Percentiles rank a stretch among this genome's conserved stretches.
Evolutionary conservation across 2,329 filamentous ascomycete genomes (phyloP).

Genomic region (Cladosporium sp.): DNA sequence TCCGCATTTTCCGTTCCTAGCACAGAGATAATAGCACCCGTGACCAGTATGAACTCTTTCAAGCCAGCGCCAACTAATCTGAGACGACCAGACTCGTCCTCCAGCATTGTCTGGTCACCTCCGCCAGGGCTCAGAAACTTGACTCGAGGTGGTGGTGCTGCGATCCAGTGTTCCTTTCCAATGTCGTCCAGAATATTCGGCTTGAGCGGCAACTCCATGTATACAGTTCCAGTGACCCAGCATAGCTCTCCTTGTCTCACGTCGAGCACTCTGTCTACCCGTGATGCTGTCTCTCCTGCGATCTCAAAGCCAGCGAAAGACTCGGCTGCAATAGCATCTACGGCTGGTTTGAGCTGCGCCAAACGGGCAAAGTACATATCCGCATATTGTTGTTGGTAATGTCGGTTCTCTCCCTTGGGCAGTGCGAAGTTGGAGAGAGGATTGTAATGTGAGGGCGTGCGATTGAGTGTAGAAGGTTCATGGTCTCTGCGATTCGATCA

Average conservation of each 20-base stretch:
- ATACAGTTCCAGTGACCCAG: slow-evolving; percentile 92
- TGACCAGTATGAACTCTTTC: slow-evolving; percentile 69
- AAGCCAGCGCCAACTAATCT: slow-evolving; percentile 70
- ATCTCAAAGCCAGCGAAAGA: slow-evolving; percentile 76
- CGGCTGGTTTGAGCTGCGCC: slow-evolving; percentile 76
- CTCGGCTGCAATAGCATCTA: slow-evolving; percentile 68
- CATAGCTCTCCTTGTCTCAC: slow-evolving; percentile 93
- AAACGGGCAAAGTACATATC: slow-evolving; percentile 97
- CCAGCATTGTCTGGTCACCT: slow-evolving; percentile 66
- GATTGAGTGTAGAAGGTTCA: slow-evolving; percentile 44
- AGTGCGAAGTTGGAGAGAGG: slow-evolving; percentile 72
- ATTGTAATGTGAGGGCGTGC: slow-evolving; percentile 61
- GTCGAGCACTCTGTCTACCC: slow-evolving; percentile 85
- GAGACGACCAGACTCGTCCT: slow-evolving; percentile 91
- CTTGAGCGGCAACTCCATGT: slow-evolving; percentile 95
- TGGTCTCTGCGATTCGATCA: slow-evolving; percentile 24
- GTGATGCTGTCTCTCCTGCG: slow-evolving; percentile 68
- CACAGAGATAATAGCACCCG: slow-evolving; percentile 89
- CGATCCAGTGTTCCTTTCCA: slow-evolving; percentile 90
- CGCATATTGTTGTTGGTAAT: slow-evolving; percentile 92
- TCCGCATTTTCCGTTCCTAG: slow-evolving; percentile 90
- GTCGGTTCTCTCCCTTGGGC: slow-evolving; percentile 56
- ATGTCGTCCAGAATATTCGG: slow-evolving; percentile 95
- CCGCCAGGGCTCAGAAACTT: slow-evolving; percentile 17
- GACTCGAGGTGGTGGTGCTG: slow-evolving; percentile 65